Percentiles rank a stretch among this genome's conserved stretches.
phyloP scores from a whole-genome alignment of 139 green algal species.

The Chlorella sp. region DNA sequence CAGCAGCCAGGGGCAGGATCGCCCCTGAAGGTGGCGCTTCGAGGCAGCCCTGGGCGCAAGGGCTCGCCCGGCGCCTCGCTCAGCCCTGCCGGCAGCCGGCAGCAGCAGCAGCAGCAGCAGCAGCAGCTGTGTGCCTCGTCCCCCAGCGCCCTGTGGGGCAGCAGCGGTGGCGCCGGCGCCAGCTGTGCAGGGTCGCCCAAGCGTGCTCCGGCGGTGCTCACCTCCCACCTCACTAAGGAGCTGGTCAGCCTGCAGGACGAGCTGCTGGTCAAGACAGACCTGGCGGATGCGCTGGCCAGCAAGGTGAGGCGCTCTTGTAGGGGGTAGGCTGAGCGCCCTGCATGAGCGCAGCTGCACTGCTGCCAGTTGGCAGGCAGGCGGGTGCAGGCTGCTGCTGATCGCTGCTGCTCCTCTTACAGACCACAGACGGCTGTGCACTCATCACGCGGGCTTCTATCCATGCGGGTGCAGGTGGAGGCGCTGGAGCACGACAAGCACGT shows the following conservation, averaged over 20 bases:
- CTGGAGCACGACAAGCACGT: slow-evolving; percentile 69
- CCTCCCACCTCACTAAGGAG: slow-evolving; percentile 52
- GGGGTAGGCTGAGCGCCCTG: no score
- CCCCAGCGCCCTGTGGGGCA: background rate
- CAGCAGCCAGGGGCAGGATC: background rate
- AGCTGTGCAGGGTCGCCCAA: background rate
- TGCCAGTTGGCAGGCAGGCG: no score
- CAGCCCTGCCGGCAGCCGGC: background rate
- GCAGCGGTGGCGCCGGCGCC: background rate
- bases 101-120: background rate
- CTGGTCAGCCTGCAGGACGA: slow-evolving; percentile 59
- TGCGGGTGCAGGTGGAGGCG: slow-evolving; percentile 33
- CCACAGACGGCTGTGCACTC: no score
- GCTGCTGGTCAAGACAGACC: slow-evolving; percentile 55
- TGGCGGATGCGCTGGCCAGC: slow-evolving; percentile 55
- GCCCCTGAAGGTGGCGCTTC: background rate
- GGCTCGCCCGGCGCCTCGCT: no score
- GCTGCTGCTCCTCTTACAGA: no score
- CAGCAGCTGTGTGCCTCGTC: background rate
- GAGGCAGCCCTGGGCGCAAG: background rate
- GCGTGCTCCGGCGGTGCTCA: slow-evolving; percentile 27
- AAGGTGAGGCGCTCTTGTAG: no score
- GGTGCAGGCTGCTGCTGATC: no score
- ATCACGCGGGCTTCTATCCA: no score
- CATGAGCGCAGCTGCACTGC: no score